Percentiles rank a stretch among this genome's conserved stretches.
Evolutionary conservation across 208 protist genomes (phyloP).

Genomic region (Naegleria gruberi): DNA sequence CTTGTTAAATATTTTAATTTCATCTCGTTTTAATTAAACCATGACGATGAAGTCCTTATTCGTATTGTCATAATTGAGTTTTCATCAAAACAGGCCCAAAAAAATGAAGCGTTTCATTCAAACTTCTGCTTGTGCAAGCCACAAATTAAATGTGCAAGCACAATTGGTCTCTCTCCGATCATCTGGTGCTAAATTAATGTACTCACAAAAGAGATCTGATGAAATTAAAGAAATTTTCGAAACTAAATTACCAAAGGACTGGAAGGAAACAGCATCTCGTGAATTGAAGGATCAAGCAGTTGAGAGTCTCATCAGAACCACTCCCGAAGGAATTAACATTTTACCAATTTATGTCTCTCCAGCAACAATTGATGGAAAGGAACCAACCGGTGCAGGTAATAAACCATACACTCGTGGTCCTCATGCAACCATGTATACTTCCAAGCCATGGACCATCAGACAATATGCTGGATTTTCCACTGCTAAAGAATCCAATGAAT

Average conservation of each 20-base stretch:
- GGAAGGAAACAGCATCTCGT: slow-evolving; percentile 62
- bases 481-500: slow-evolving; percentile 88
- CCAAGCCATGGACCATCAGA: slow-evolving; percentile 84
- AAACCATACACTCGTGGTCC: slow-evolving; percentile 85
- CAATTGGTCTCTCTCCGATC: too few species aligned
- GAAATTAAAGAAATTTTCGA: not conserved
- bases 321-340: slow-evolving; percentile 62
- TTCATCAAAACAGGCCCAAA: too few species aligned
- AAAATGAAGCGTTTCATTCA: too few species aligned
- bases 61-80: too few species aligned
- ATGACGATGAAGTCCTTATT: too few species aligned
- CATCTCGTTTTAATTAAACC: too few species aligned
- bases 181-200: too few species aligned
- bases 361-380: slow-evolving; percentile 6
- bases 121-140: too few species aligned
- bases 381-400: slow-evolving; percentile 50
- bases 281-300: slow-evolving; percentile 63
- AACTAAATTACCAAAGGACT: slow-evolving; percentile 41
- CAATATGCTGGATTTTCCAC: slow-evolving; percentile 88
- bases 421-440: slow-evolving; percentile 87
- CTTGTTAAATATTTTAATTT: too few species aligned
- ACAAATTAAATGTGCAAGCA: too few species aligned
- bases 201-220: not conserved
- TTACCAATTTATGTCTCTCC: slow-evolving; percentile 72
- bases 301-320: slow-evolving; percentile 42